Evolutionary conservation across 805 yeast genomes (phyloP).

Genomic region (Yueomyces sp.): DNA sequence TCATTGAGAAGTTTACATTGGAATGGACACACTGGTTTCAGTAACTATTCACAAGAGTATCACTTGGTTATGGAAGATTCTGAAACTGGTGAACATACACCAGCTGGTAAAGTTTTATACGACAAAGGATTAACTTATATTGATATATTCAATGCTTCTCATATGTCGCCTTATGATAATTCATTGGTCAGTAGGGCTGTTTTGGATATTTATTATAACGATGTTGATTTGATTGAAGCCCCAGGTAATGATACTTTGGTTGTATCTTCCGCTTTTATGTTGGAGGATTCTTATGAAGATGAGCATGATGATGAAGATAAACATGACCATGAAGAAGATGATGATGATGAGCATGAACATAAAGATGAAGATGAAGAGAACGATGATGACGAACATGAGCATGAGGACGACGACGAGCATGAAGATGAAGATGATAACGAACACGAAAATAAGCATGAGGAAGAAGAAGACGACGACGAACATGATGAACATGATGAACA

Average conservation of each 20-base stretch:
- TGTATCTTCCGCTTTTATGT: constrained; percentile 1
- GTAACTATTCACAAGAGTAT: constrained; percentile 12
- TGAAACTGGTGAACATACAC: constrained; percentile 21
- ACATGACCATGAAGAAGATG: constrained; percentile 39
- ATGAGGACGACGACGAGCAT: constrained; percentile 32
- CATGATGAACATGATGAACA: constrained; percentile 6
- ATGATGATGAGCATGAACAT: constrained; percentile 24
- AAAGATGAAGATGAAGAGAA: constrained; percentile 6
- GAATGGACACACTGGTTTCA: constrained; percentile 37
- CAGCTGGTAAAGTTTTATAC: constrained; percentile 33
- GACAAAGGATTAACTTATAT: constrained; percentile 70
- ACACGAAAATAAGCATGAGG: constrained; percentile 7
- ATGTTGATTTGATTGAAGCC: constrained; percentile 40
- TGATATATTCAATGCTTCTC: constrained; percentile 64
- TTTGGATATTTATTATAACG: constrained; percentile 37
- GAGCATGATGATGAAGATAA: constrained; percentile 33
- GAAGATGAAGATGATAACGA: constrained; percentile 37
- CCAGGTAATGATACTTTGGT: constrained; percentile 30
- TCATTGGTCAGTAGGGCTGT: constrained; percentile 60
- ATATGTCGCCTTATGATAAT: constrained; percentile 85
- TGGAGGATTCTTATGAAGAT: constrained; percentile 29
- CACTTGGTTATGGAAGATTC: constrained; percentile 30
- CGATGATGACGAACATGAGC: constrained; percentile 27
- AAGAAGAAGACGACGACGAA: constrained; percentile 3
- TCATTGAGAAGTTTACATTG: constrained; percentile 50